Percentiles rank a stretch among this genome's conserved stretches.
Evolutionary conservation across 73 alveolate species (phyloP).

Genomic region (Paramecium pentaurelia): DNA sequence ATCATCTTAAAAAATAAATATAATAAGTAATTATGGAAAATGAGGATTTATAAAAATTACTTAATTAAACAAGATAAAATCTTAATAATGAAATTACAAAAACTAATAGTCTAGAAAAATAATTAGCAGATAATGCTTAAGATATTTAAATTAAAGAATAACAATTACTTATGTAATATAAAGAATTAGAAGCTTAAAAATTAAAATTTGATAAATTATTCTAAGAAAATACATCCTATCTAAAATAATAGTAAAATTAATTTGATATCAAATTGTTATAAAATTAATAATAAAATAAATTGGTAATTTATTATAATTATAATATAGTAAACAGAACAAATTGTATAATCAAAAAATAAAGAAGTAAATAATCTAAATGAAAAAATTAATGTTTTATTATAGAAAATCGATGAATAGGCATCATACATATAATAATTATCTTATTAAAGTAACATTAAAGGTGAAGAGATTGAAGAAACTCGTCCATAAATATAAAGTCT

Average conservation of each 20-base stretch:
- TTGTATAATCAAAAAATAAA: background rate
- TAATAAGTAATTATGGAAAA: background rate
- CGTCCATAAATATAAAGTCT: conserved; percentile 8
- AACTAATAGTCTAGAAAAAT: background rate
- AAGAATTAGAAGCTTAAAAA: conserved; percentile 15
- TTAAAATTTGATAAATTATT: conserved; percentile 16
- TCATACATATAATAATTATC: background rate
- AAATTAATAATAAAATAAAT: background rate
- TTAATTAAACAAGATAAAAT: background rate
- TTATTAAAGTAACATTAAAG: background rate
- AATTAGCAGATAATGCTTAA: background rate
- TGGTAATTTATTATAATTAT: background rate
- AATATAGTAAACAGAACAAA: background rate
- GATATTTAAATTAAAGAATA: conserved; percentile 13
- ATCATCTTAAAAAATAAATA: background rate
- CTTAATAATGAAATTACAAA: background rate
- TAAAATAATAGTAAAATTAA: background rate
- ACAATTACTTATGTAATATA: background rate
- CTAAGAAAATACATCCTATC: background rate
- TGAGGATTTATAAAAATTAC: conserved; percentile 16
- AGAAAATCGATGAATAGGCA: conserved; percentile 6
- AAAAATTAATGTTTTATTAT: background rate
- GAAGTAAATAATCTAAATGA: conserved; percentile 9
- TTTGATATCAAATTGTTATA: conserved; percentile 14
- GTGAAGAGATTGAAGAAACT: conserved; percentile 18